Percentiles rank a stretch among this genome's conserved stretches.
These are phyloP conservation scores for Solidago caesia DNA, from an alignment of 129 eudicot species.

Conservation along the genomic window DNA sequence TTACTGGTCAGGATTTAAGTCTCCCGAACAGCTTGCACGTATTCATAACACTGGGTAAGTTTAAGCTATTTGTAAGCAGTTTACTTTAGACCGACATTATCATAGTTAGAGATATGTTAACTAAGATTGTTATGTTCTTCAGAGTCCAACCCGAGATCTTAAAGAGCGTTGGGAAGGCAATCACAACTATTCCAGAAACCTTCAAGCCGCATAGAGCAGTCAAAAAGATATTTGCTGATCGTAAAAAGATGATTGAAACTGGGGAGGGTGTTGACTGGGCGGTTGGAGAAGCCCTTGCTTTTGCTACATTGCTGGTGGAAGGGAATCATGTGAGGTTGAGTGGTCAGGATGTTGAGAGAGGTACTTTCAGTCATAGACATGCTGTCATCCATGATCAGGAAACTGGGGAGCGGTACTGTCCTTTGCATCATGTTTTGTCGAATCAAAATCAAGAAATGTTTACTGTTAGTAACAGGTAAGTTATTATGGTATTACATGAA, in stretches of 20 bases:
- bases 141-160: constrained; percentile 89
- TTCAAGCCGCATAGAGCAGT: constrained; percentile 90
- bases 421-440: constrained; percentile 67
- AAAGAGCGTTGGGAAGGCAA: constrained; percentile 82
- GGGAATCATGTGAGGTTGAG: constrained; percentile 98
- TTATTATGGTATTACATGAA: constrained; percentile 8
- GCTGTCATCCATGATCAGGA: constrained; percentile 89
- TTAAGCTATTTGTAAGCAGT: not conserved
- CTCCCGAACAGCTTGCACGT: constrained; percentile 93
- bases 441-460: constrained; percentile 89
- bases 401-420: constrained; percentile 86
- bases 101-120: not conserved
- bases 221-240: constrained; percentile 75
- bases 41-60: constrained; percentile 92
- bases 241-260: constrained; percentile 90
- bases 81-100: not conserved
- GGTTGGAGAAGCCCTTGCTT: constrained; percentile 94
- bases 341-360: constrained; percentile 98
- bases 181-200: constrained; percentile 76
- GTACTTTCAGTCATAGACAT: constrained; percentile 95
- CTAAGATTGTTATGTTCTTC: constrained; percentile 15
- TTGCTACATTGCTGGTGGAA: constrained; percentile 82
- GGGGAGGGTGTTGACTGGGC: constrained; percentile 99
- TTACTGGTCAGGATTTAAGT: constrained; percentile 90
- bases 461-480: constrained; percentile 94